Conservation (phyloP, 2,329 filamentous ascomycete species). For the Xylaria polymorpha region DNA sequence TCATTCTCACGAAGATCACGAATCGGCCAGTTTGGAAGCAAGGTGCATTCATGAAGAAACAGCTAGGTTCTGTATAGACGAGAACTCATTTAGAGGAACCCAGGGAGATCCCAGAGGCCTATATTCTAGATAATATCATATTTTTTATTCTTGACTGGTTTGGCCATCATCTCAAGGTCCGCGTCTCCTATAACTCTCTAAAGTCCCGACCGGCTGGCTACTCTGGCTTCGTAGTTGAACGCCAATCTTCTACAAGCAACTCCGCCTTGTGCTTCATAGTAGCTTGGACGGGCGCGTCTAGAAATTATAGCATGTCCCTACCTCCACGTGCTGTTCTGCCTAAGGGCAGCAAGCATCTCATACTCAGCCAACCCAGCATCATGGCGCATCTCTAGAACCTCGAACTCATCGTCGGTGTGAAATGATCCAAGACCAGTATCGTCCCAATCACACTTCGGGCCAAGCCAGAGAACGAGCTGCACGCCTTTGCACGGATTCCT, state of each 20-base stretch:
- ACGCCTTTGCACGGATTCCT: background rate
- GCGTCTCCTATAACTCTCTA: background rate
- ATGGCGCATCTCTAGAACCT: slow-evolving; percentile 26
- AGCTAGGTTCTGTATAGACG: slow-evolving; percentile 21
- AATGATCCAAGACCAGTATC: slow-evolving; percentile 24
- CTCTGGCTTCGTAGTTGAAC: background rate
- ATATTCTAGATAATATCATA: slow-evolving; percentile 13
- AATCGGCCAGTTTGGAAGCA: slow-evolving; percentile 26
- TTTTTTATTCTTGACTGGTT: background rate
- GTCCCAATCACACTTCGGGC: slow-evolving; percentile 38
- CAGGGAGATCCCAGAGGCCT: background rate
- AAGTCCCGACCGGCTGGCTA: background rate
- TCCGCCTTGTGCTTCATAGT: background rate
- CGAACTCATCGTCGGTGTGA: slow-evolving; percentile 9
- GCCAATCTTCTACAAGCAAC: background rate
- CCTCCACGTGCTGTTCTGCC: background rate
- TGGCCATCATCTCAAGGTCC: background rate
- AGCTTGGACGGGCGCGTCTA: background rate
- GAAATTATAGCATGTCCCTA: background rate
- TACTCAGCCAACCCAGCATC: slow-evolving; percentile 31
- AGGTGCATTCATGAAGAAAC: slow-evolving; percentile 14
- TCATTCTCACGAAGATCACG: slow-evolving; percentile 21
- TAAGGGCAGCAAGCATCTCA: slow-evolving; percentile 38
- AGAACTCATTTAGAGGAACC: slow-evolving; percentile 19
- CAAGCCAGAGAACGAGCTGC: slow-evolving; percentile 37